phyloP scores from a whole-genome alignment of 108 stramenopile species.

The Cyclotella choctawhatcheeana region DNA sequence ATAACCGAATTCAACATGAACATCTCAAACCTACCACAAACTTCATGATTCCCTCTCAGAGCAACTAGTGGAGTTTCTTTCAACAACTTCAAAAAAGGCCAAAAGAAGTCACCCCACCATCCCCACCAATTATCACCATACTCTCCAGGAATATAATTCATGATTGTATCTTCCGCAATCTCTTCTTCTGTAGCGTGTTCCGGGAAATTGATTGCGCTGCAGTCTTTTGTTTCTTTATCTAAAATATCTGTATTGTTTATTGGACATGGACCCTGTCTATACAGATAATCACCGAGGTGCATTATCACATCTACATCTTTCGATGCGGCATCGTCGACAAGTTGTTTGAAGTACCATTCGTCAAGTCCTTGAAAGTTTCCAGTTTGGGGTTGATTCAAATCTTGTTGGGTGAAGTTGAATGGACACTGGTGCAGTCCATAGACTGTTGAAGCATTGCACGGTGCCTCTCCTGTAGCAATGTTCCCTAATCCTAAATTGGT shows the following conservation, averaged over 20 bases:
- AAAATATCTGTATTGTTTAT: slow-evolving; percentile 18
- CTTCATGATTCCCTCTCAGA: slow-evolving; percentile 30
- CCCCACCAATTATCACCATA: slow-evolving; percentile 38
- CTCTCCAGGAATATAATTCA: slow-evolving; percentile 36
- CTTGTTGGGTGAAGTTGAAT: slow-evolving; percentile 23
- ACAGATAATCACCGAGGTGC: slow-evolving; percentile 35
- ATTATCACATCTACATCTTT: slow-evolving; percentile 22
- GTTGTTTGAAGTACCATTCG: slow-evolving; percentile 30
- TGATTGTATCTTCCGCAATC: neutral
- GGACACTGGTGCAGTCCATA: slow-evolving; percentile 35
- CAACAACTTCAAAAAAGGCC: slow-evolving; percentile 14
- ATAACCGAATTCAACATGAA: neutral
- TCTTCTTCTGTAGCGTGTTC: neutral
- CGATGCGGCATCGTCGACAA: slow-evolving; percentile 3
- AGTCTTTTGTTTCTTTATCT: slow-evolving; percentile 5
- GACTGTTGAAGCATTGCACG: slow-evolving; percentile 8
- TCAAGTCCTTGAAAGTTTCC: slow-evolving; percentile 25
- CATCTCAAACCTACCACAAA: slow-evolving; percentile 1
- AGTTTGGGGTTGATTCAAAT: slow-evolving; percentile 11
- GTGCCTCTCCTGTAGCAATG: neutral
- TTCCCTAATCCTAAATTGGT: slow-evolving; percentile 25
- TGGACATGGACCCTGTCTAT: slow-evolving; percentile 36
- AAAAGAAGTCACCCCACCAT: slow-evolving; percentile 39
- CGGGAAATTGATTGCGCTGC: slow-evolving; percentile 27
- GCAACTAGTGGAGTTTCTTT: slow-evolving; percentile 14